Percentiles rank a stretch among this genome's conserved stretches.
These are phyloP conservation scores for Lithocarpus polystachyus DNA, from an alignment of 306 rosid species.

Conservation along the genomic window DNA sequence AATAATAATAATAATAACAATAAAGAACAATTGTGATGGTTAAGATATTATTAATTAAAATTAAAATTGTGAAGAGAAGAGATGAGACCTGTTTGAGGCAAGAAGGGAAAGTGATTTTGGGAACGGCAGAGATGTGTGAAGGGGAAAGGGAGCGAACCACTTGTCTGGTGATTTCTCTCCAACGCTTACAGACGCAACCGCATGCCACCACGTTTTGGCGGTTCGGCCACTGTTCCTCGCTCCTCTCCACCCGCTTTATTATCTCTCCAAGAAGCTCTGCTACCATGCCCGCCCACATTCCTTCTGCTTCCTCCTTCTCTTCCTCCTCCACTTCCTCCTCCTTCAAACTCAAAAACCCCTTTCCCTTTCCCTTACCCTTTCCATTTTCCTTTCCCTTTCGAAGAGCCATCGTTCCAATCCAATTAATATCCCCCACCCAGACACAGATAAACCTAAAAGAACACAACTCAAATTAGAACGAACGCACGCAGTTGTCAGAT, in stretches of 20 bases:
- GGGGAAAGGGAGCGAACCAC: conserved; percentile 46
- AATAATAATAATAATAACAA: too few relatives aligned
- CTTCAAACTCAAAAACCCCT: too few relatives aligned
- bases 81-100: conserved; percentile 82
- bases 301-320: conserved; percentile 6
- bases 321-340: conserved; percentile 1
- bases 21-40: too few relatives aligned
- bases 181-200: conserved; percentile 91
- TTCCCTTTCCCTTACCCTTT: too few relatives aligned
- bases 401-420: too few relatives aligned
- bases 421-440: too few relatives aligned
- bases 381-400: too few relatives aligned
- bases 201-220: conserved; percentile 83
- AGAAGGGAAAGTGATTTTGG: conserved; percentile 90
- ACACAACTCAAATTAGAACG: too few relatives aligned
- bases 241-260: conserved; percentile 63
- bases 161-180: conserved; percentile 82
- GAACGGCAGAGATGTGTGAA: conserved; percentile 8
- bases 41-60: not conserved
- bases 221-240: conserved; percentile 77
- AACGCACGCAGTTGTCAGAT: too few relatives aligned
- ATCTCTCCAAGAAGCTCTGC: conserved; percentile 92
- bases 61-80: not conserved
- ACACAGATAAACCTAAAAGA: too few relatives aligned
- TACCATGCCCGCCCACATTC: conserved; percentile 70